Evolutionary conservation across 148 eudicot genomes (phyloP).

Genomic region (Fagopyrum homotropicum): DNA sequence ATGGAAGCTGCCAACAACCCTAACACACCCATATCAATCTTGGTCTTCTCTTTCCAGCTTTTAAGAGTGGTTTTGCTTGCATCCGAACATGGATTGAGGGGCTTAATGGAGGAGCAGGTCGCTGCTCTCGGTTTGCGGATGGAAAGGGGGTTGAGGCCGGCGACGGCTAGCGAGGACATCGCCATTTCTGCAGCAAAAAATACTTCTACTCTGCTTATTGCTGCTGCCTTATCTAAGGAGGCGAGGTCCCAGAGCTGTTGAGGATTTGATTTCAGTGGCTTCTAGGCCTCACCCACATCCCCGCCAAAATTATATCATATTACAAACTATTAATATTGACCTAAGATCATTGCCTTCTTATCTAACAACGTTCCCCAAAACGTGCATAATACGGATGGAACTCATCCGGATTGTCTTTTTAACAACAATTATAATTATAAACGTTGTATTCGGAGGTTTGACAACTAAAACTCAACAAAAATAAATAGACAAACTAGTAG

Average conservation of each 20-base stretch:
- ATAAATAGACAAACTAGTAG: too few species aligned
- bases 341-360: too few species aligned
- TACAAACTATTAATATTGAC: not conserved
- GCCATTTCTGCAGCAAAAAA: not conserved
- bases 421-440: too few species aligned
- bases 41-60: too few species aligned
- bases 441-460: too few species aligned
- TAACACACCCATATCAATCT: not conserved
- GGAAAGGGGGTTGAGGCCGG: not conserved
- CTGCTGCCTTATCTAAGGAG: not conserved
- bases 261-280: constrained; percentile 11
- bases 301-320: not conserved
- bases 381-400: too few species aligned
- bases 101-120: not conserved
- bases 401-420: too few species aligned
- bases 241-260: not conserved
- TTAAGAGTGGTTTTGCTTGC: not conserved
- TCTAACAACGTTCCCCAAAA: too few species aligned
- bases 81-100: not conserved
- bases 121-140: not conserved
- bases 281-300: not conserved
- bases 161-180: constrained; percentile 1
- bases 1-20: constrained; percentile 39
- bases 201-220: not conserved
- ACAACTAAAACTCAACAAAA: too few species aligned